Base-by-base conservation (phyloP, 176 grass and related monocot species). In the Pontederia crassipes region DNA sequence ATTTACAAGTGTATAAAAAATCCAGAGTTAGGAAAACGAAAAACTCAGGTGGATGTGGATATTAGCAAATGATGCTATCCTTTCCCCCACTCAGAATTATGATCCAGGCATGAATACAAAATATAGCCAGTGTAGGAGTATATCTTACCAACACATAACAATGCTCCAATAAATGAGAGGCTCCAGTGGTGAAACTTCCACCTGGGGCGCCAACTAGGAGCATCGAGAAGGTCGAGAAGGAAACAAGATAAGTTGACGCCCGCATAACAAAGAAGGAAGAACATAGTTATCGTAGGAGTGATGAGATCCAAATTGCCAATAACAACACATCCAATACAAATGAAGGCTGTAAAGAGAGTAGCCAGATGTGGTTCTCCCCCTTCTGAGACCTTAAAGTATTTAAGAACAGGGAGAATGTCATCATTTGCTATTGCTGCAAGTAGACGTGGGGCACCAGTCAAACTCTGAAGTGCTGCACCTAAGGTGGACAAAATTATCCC, bases 151-250 rank as follows among this genome's bases (percentile, higher is more conserved):
- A 92, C 65, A 78, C 84, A 98, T 60, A 98, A 61, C 65, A 92
- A 69, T 61, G 87, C 93, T 50, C 87, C 93, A 60, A 98, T 52
- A 83, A 98, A 84, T 65, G 93, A 98, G 67, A 98, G 66, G 53
- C 87, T 98, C 93, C 93, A 98, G 65, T 98, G 93, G 65, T 98
- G 93, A 75, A 98, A 91, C 74, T 88, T 98, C 93, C 93, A 98
- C 80, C 93, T 75, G 59, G 93, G 93, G 8, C 93, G 84, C 93
- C 93, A 98, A 49, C 93, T 98, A 79, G 93, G 93, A 75, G 93
- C 93, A 81, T 98, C 93, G 54, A 98, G 87, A 49, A 98, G 77
- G 55, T 98, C 93, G 52, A 98, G 74, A 66, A 98, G 75, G 88
- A 98, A 98, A 68, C 93, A 98, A 10, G 87, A 92, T 70, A 98